Percentiles rank a stretch among this genome's conserved stretches.
Evolutionary conservation across 371 early-diverging fungal species (phyloP).

Genomic region (Phascolomyces articulosus): DNA sequence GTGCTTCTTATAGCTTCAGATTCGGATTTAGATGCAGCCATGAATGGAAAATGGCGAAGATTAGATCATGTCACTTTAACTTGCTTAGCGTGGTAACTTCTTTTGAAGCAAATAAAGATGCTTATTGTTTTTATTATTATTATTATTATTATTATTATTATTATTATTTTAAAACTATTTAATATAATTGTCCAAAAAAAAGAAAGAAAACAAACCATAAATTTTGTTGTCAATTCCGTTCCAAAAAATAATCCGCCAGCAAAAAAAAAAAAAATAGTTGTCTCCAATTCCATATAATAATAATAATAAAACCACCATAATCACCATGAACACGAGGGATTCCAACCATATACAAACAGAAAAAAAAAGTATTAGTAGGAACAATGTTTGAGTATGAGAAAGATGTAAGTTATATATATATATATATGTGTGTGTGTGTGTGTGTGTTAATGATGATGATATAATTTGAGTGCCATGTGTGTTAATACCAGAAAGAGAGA

Average conservation of each 20-base stretch:
- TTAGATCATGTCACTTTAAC: slow-evolving; percentile 17
- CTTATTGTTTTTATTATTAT: no score
- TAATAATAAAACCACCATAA: neutral
- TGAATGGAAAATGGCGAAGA: slow-evolving; percentile 17
- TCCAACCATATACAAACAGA: neutral
- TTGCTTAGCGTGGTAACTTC: slow-evolving; percentile 16
- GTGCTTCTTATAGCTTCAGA: slow-evolving; percentile 16
- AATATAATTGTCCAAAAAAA: neutral
- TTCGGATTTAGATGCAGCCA: slow-evolving; percentile 12
- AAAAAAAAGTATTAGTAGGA: neutral
- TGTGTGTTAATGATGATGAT: neutral
- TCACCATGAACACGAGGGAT: neutral
- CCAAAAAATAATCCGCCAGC: neutral
- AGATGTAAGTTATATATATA: no score
- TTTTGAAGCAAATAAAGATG: neutral
- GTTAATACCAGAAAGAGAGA: neutral
- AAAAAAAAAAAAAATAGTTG: no score
- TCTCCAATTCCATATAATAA: neutral
- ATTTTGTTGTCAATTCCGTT: neutral
- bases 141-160: neutral
- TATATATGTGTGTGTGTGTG: neutral
- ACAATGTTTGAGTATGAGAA: neutral
- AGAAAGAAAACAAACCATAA: neutral
- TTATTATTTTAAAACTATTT: neutral
- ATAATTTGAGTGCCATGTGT: neutral